A percentile compares a stretch with the other conserved stretches of the same genome.
Conservation (phyloP, 2,329 filamentous ascomycete genomes). For the Botrytis elliptica region DNA sequence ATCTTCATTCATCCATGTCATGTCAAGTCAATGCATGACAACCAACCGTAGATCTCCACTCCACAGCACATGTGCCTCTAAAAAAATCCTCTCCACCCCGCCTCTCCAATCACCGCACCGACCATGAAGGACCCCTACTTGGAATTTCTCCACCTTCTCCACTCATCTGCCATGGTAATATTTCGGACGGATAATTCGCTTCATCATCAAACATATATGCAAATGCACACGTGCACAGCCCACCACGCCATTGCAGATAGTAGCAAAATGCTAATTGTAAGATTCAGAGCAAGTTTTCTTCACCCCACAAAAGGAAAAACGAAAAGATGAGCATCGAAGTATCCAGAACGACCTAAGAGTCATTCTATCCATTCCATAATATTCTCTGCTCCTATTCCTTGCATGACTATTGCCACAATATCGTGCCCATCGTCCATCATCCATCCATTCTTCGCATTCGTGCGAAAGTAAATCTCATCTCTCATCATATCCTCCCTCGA, state of each 20-base stretch:
- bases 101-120: slow-evolving; percentile 5
- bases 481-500: not conserved
- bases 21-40: not conserved
- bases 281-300: not conserved
- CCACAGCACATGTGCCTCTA: not conserved
- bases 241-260: slow-evolving; percentile 1
- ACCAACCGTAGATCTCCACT: not conserved
- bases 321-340: slow-evolving; percentile 4
- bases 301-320: not conserved
- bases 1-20: not conserved
- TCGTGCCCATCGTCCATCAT: not conserved
- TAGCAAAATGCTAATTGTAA: slow-evolving; percentile 3
- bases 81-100: slow-evolving; percentile 1
- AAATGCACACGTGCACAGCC: slow-evolving; percentile 8
- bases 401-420: not conserved
- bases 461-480: not conserved
- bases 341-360: slow-evolving; percentile 14
- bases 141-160: not conserved
- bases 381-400: not conserved
- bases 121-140: not conserved
- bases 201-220: not conserved
- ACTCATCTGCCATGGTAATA: not conserved
- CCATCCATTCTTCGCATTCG: not conserved
- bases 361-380: slow-evolving; percentile 1
- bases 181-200: slow-evolving; percentile 7